Percentiles rank a stretch among this genome's conserved stretches.
Evolutionary conservation across 2,329 filamentous ascomycete species (phyloP).

Genomic region (Venturia oleaginea): DNA sequence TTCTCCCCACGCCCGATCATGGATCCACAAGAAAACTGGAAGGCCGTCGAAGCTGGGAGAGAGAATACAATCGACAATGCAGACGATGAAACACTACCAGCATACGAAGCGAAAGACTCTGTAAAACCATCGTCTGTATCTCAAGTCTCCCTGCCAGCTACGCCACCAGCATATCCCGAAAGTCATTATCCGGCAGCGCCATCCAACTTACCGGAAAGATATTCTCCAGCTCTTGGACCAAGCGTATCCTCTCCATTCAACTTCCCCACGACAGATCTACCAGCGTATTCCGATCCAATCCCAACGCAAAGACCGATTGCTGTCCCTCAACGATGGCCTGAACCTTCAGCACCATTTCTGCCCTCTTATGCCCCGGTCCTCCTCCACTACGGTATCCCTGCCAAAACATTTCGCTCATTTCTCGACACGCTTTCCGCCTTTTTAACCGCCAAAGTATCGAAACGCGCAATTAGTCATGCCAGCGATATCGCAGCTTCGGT

Average conservation of each 20-base stretch:
- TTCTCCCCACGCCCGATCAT: neutral
- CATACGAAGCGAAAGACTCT: neutral
- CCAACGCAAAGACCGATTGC: slow-evolving; percentile 9
- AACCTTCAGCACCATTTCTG: slow-evolving; percentile 9
- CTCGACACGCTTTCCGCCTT: slow-evolving; percentile 37
- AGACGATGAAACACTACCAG: neutral
- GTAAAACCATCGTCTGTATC: neutral
- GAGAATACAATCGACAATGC: neutral
- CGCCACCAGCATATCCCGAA: neutral
- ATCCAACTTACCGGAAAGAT: neutral
- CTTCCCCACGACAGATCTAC: slow-evolving; percentile 7
- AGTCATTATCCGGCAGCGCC: neutral
- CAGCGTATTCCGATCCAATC: neutral
- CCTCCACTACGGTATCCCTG: slow-evolving; percentile 11
- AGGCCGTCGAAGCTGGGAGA: neutral
- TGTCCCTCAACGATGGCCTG: slow-evolving; percentile 9
- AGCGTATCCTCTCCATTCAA: slow-evolving; percentile 12
- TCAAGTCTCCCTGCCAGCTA: neutral
- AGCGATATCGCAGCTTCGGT: slow-evolving; percentile 10
- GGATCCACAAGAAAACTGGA: neutral
- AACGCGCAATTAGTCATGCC: slow-evolving; percentile 26
- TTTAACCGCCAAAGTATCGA: slow-evolving; percentile 36
- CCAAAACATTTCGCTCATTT: slow-evolving; percentile 24
- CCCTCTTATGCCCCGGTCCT: slow-evolving; percentile 10
- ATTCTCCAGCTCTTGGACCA: slow-evolving; percentile 4